A percentile compares a stretch with the other conserved stretches of the same genome.
phyloP scores from a whole-genome alignment of 345 rosid genomes.

The Leavenworthia alabamica region DNA sequence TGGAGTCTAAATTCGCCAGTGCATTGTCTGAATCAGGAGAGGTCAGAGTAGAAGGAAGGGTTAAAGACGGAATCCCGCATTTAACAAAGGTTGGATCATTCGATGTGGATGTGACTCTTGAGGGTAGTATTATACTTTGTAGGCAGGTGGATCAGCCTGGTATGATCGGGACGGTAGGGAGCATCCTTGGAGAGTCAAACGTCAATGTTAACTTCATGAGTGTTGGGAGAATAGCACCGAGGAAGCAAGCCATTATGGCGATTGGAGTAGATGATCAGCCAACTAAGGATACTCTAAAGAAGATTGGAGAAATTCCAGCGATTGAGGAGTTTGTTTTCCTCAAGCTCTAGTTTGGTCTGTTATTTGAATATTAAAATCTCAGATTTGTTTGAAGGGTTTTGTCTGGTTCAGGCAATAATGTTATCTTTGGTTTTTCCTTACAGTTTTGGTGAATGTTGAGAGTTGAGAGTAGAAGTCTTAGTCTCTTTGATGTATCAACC shows the following conservation, averaged over 20 bases:
- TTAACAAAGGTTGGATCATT: constrained; percentile 76
- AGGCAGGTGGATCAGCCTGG: constrained; percentile 94
- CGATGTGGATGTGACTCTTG: constrained; percentile 81
- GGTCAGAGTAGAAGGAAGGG: constrained; percentile 70
- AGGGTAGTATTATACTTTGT: constrained; percentile 75
- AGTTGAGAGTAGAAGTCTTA: constrained; percentile 13
- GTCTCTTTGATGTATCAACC: constrained; percentile 13
- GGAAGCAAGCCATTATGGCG: constrained; percentile 89
- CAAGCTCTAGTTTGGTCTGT: constrained; percentile 42
- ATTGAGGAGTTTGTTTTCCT: constrained; percentile 81
- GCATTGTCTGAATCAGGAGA: constrained; percentile 73
- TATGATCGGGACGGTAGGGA: constrained; percentile 76
- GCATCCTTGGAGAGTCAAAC: constrained; percentile 70
- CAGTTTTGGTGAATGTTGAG: constrained; percentile 25
- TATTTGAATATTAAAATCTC: neutral
- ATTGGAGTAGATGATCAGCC: constrained; percentile 88
- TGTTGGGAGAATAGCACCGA: constrained; percentile 81
- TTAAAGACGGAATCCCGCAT: constrained; percentile 83
- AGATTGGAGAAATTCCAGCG: constrained; percentile 66
- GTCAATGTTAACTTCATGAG: constrained; percentile 88
- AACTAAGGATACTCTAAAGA: constrained; percentile 49
- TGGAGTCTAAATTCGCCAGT: constrained; percentile 78
- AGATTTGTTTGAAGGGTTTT: neutral
- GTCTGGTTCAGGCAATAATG: constrained; percentile 27
- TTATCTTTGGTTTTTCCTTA: neutral